Percentiles rank a stretch among this genome's conserved stretches.
phyloP scores from a whole-genome alignment of 192 early-diverging fungal species.

The Podila verticillata region DNA sequence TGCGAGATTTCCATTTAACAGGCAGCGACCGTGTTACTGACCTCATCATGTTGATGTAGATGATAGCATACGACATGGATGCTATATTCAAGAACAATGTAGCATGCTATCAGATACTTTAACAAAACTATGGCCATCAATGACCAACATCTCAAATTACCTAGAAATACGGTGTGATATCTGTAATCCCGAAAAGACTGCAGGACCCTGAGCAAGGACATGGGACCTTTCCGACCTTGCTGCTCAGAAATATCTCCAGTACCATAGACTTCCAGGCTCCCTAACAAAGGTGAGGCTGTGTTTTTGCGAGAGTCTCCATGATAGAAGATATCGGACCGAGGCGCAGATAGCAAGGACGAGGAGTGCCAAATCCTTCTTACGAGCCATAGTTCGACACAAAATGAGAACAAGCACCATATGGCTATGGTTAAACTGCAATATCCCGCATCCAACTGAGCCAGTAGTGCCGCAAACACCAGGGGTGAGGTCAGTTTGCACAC shows the following conservation, averaged over 20 bases:
- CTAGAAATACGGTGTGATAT: constrained; percentile 34
- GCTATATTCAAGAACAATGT: constrained; percentile 1
- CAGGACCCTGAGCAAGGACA: neutral
- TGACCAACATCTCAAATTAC: constrained; percentile 1
- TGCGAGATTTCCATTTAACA: neutral
- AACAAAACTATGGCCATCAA: neutral
- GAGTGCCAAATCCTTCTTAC: constrained; percentile 22
- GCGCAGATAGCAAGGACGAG: constrained; percentile 19
- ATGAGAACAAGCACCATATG: constrained; percentile 30
- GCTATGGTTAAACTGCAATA: constrained; percentile 33
- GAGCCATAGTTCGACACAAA: constrained; percentile 17
- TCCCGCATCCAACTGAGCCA: constrained; percentile 19
- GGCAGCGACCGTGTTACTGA: neutral
- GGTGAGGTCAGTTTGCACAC: constrained; percentile 48
- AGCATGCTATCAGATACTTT: too few species aligned
- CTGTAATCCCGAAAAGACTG: constrained; percentile 20
- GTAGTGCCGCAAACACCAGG: constrained; percentile 30
- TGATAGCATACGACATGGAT: constrained; percentile 39
- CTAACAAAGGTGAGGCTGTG: too few species aligned
- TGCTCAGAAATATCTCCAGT: neutral
- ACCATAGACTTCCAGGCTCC: too few species aligned
- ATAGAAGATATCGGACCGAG: constrained; percentile 6
- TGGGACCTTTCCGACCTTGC: neutral
- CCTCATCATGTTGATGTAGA: constrained; percentile 51
- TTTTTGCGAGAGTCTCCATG: neutral